Conservation (phyloP, 1,139 yeast genomes). For the Casaregolazyma lundiana region DNA sequence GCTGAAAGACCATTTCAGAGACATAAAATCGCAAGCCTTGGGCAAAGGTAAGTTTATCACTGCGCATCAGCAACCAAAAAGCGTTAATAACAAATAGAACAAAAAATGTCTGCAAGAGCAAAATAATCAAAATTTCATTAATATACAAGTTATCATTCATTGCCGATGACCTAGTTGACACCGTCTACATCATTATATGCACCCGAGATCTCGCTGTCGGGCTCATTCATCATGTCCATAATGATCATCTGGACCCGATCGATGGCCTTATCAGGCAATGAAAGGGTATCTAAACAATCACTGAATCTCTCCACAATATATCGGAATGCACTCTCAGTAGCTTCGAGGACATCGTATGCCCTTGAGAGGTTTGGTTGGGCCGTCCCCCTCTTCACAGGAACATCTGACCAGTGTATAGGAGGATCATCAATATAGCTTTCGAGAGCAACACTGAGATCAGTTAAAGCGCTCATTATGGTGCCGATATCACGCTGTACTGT, state of each 20-base stretch:
- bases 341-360: conserved; percentile 19
- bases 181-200: background rate
- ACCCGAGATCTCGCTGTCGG: background rate
- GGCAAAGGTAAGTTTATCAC: background rate
- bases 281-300: conserved; percentile 25
- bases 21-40: conserved; percentile 33
- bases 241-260: conserved; percentile 11
- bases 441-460: conserved; percentile 26
- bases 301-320: conserved; percentile 26
- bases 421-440: conserved; percentile 28
- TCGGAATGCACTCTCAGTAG: conserved; percentile 26
- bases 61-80: background rate
- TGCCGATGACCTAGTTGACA: background rate
- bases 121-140: background rate
- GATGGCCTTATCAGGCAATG: conserved; percentile 19
- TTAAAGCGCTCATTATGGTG: conserved; percentile 27
- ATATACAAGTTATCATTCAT: background rate
- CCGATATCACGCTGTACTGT: conserved; percentile 38
- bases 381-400: conserved; percentile 17
- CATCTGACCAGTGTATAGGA: conserved; percentile 35
- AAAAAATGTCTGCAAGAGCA: background rate
- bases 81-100: too few relatives aligned
- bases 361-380: conserved; percentile 16
- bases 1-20: conserved; percentile 64
- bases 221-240: conserved; percentile 5